These are phyloP conservation scores for Fonsecaea pugnacius DNA, from an alignment of 2,329 filamentous ascomycete species.

Conservation along the genomic window DNA sequence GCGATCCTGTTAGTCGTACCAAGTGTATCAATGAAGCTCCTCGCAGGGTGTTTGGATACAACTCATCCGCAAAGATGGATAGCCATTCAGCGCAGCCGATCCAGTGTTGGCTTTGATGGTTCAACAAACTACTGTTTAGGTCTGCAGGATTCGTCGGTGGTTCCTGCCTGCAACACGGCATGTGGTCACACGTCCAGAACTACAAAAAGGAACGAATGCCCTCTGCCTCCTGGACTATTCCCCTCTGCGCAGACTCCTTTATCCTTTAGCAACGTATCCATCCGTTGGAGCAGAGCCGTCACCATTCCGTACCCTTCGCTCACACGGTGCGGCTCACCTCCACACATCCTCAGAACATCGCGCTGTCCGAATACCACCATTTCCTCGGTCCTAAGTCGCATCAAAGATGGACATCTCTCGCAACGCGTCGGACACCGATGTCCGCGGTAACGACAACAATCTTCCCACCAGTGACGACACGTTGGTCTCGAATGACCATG, in stretches of 20 bases:
- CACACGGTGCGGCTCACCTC: slow-evolving; percentile 8
- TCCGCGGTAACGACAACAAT: not conserved
- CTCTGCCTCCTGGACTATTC: not conserved
- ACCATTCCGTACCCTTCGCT: slow-evolving; percentile 1
- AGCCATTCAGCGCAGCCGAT: not conserved
- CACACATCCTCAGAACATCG: slow-evolving; percentile 6
- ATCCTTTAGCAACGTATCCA: slow-evolving; percentile 2
- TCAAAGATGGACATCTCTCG: slow-evolving; percentile 13
- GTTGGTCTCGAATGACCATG: slow-evolving; percentile 2
- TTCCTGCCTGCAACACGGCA: slow-evolving; percentile 13
- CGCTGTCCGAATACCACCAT: not conserved
- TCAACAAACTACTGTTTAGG: slow-evolving; percentile 16
- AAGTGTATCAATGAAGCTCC: not conserved
- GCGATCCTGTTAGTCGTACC: not conserved
- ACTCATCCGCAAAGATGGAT: not conserved
- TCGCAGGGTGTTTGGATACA: not conserved
- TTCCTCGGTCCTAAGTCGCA: slow-evolving; percentile 7
- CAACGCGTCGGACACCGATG: not conserved
- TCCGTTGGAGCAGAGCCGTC: slow-evolving; percentile 11
- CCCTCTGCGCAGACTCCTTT: not conserved
- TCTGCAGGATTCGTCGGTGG: slow-evolving; percentile 10
- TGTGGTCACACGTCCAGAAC: not conserved
- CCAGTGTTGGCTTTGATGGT: slow-evolving; percentile 22
- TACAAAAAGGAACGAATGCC: slow-evolving; percentile 5
- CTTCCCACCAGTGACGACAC: slow-evolving; percentile 6